Percentiles rank a stretch among this genome's conserved stretches.
phyloP scores from a whole-genome alignment of 129 eudicot genomes.

The Pittosporum tobira region DNA sequence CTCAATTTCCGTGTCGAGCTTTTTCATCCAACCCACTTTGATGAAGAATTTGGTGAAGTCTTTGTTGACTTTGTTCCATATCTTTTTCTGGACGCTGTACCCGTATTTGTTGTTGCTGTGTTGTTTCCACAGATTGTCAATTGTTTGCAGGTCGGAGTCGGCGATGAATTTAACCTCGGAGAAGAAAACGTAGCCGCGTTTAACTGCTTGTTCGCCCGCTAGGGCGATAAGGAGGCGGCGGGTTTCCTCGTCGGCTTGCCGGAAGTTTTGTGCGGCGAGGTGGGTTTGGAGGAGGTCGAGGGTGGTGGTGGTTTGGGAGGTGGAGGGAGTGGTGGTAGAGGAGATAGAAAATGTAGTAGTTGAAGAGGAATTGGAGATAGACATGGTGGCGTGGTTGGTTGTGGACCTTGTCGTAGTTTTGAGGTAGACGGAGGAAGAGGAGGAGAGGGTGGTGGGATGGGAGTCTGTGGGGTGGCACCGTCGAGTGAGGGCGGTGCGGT shows the following conservation, averaged over 20 bases:
- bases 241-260: slow-evolving; percentile 85
- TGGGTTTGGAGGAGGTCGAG: slow-evolving; percentile 48
- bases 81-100: slow-evolving; percentile 64
- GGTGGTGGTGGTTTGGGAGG: slow-evolving; percentile 19
- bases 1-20: slow-evolving; percentile 56
- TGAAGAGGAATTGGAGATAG: slow-evolving; percentile 17
- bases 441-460: slow-evolving; percentile 17
- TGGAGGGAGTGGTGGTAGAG: slow-evolving; percentile 29
- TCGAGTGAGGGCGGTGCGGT: slow-evolving; percentile 27
- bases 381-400: slow-evolving; percentile 9
- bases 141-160: slow-evolving; percentile 31
- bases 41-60: slow-evolving; percentile 70
- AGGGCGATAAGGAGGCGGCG: slow-evolving; percentile 82
- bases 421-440: slow-evolving; percentile 3
- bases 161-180: slow-evolving; percentile 82
- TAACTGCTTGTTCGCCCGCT: slow-evolving; percentile 63
- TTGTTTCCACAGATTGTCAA: slow-evolving; percentile 56
- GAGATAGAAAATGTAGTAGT: slow-evolving; percentile 8
- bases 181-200: slow-evolving; percentile 91
- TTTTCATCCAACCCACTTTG: slow-evolving; percentile 89
- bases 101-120: slow-evolving; percentile 56
- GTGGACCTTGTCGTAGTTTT: slow-evolving; percentile 36
- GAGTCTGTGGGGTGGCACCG: slow-evolving; percentile 33
- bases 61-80: slow-evolving; percentile 44
- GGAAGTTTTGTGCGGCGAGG: slow-evolving; percentile 44